These are phyloP conservation scores for Senecio squalidus DNA, from an alignment of 140 eudicot species.

Conservation along the genomic window DNA sequence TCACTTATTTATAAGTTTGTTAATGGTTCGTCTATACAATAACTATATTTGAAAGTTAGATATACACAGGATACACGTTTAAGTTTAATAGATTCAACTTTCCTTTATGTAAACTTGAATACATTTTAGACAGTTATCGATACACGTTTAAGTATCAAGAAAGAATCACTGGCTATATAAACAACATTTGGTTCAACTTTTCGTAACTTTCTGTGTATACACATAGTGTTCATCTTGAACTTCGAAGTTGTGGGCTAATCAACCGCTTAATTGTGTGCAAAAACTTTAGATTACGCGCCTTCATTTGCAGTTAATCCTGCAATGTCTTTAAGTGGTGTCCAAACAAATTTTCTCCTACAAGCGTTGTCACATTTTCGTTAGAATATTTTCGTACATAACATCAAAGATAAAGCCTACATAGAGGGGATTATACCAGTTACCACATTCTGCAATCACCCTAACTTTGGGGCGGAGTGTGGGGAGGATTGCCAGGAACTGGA, in stretches of 20 bases:
- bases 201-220: conserved; percentile 27
- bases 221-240: conserved; percentile 19
- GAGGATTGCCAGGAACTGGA: conserved; percentile 85
- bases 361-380: conserved; percentile 8
- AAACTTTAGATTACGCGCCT: conserved; percentile 22
- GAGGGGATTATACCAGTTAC: conserved; percentile 77
- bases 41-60: too few relatives aligned
- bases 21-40: too few relatives aligned
- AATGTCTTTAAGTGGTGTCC: conserved; percentile 85
- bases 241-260: neutral
- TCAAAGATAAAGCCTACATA: too few relatives aligned
- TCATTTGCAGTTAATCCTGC: conserved; percentile 47
- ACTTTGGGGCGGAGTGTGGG: conserved; percentile 85
- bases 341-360: conserved; percentile 79
- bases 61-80: too few relatives aligned
- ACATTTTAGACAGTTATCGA: too few relatives aligned
- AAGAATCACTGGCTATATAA: conserved; percentile 13
- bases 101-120: too few relatives aligned
- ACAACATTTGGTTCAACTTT: neutral
- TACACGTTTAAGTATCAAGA: conserved; percentile 2
- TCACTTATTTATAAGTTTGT: too few relatives aligned
- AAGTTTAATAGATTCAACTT: too few relatives aligned
- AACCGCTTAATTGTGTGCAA: conserved; percentile 9
- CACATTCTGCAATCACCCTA: conserved; percentile 90
- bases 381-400: neutral